Conservation (phyloP, 352 stramenopile species). For the Globisporangium iwayamae region DNA sequence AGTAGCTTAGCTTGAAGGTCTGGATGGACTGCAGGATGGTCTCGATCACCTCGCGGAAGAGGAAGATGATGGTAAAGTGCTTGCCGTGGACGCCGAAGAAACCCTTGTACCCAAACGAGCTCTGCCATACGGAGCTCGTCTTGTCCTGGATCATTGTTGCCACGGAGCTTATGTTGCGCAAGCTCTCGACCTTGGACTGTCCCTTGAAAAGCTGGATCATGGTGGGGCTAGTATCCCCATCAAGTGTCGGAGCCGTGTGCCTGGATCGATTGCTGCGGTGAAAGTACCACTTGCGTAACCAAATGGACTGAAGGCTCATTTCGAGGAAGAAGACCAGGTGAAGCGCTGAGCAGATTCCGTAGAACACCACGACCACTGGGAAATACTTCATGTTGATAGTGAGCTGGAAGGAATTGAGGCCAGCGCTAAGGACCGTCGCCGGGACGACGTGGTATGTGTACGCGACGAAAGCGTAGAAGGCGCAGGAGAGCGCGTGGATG, state of each 20-base stretch:
- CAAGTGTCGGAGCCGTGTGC: neutral
- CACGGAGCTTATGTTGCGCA: neutral
- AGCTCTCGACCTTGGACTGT: neutral
- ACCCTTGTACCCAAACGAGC: conserved; percentile 13
- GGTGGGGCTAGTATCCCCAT: too few species aligned
- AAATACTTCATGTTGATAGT: conserved; percentile 23
- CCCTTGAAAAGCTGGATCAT: neutral
- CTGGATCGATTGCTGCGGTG: neutral
- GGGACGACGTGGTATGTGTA: conserved; percentile 7
- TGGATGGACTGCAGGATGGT: conserved; percentile 21
- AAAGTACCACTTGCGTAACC: conserved; percentile 11
- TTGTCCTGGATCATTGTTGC: neutral
- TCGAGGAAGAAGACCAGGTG: conserved; percentile 15
- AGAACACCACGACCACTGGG: conserved; percentile 11
- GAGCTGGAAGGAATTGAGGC: conserved; percentile 8
- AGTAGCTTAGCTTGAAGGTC: conserved; percentile 23
- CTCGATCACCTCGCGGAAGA: conserved; percentile 14
- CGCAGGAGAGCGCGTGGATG: conserved; percentile 2
- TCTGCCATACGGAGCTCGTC: conserved; percentile 3
- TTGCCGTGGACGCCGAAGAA: conserved; percentile 19
- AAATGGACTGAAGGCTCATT: conserved; percentile 17
- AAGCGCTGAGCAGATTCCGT: conserved; percentile 11
- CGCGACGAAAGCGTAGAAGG: neutral
- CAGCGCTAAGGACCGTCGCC: neutral
- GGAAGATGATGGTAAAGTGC: conserved; percentile 20